A percentile compares a stretch with the other conserved stretches of the same genome.
Evolutionary conservation across 768 basidiomycete genomes (phyloP).

Genomic region (Scleroderma bovista): DNA sequence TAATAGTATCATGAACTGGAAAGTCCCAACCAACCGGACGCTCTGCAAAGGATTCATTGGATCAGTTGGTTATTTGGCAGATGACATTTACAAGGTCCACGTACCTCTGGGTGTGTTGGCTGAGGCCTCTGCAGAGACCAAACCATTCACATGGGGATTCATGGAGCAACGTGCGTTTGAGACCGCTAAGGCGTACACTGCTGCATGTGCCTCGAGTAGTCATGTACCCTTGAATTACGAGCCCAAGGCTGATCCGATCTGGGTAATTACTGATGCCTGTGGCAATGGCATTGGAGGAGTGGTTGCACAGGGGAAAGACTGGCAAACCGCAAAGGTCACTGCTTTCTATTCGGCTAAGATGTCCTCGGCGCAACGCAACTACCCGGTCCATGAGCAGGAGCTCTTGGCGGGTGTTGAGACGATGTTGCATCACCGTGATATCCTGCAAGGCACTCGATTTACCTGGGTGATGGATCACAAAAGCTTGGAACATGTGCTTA

Average conservation of each 20-base stretch:
- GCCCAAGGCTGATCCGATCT: too few relatives aligned
- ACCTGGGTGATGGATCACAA: neutral
- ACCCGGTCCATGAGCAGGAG: too few relatives aligned
- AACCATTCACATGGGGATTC: neutral
- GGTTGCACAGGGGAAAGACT: neutral
- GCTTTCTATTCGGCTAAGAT: neutral
- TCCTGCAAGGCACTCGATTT: neutral
- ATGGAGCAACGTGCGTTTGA: slow-evolving; percentile 1
- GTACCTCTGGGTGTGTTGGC: neutral
- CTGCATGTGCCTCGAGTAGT: neutral
- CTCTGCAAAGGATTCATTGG: slow-evolving; percentile 5
- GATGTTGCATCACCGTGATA: neutral
- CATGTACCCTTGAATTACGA: neutral
- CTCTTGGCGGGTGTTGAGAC: neutral
- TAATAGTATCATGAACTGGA: slow-evolving; percentile 31
- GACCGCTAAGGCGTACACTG: neutral
- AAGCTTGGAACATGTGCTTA: neutral
- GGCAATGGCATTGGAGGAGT: too few relatives aligned
- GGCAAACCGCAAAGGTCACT: neutral
- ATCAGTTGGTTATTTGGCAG: neutral
- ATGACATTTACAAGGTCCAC: neutral
- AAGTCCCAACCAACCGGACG: slow-evolving; percentile 7
- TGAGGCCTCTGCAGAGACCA: neutral
- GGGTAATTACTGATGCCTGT: too few relatives aligned
- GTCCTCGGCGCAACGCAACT: neutral